Conservation (phyloP, 441 rosid genomes). For the Kokia cookei region DNA sequence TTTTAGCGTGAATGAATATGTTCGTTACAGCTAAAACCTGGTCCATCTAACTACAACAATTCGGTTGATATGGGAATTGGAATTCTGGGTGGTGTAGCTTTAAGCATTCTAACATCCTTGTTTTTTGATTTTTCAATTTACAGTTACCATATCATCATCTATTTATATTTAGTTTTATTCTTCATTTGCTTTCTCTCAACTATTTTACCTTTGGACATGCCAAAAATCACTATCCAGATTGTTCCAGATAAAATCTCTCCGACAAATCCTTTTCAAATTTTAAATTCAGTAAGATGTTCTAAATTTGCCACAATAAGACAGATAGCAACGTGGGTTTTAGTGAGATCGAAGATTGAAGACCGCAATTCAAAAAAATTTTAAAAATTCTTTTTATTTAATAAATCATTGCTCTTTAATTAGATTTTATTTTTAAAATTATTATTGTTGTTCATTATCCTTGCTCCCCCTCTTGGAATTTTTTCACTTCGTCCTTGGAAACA, state of each 20-base stretch:
- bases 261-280: slow-evolving; percentile 61
- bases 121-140: background rate
- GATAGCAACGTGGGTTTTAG: background rate
- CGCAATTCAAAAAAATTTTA: too few relatives aligned
- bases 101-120: slow-evolving; percentile 32
- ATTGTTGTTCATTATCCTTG: too few relatives aligned
- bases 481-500: too few relatives aligned
- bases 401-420: too few relatives aligned
- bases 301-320: background rate
- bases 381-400: too few relatives aligned
- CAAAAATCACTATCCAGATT: slow-evolving; percentile 84
- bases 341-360: too few relatives aligned
- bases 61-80: slow-evolving; percentile 78
- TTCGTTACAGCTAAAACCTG: slow-evolving; percentile 42
- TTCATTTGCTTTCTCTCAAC: slow-evolving; percentile 12
- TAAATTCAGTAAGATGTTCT: slow-evolving; percentile 46
- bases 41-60: slow-evolving; percentile 36
- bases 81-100: slow-evolving; percentile 77
- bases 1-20: slow-evolving; percentile 69
- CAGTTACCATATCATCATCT: background rate
- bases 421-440: too few relatives aligned
- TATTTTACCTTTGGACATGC: slow-evolving; percentile 79
- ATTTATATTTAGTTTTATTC: background rate
- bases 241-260: slow-evolving; percentile 46
- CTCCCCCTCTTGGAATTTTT: too few relatives aligned